These are phyloP conservation scores for Talaromyces sp. DNA, from an alignment of 2,329 filamentous ascomycete genomes.

Conservation along the genomic window DNA sequence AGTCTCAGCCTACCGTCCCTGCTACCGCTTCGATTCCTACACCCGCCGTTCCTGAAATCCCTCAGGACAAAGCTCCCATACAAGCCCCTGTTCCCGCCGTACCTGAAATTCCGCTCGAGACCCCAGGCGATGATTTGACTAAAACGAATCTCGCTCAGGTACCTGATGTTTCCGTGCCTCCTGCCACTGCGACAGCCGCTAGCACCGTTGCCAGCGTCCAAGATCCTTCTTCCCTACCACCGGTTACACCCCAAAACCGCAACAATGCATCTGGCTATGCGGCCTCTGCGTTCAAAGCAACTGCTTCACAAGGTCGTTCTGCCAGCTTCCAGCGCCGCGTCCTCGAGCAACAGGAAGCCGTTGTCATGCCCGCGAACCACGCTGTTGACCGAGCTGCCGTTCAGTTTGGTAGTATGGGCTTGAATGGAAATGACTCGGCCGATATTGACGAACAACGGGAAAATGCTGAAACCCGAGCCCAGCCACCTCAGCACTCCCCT, in stretches of 20 bases:
- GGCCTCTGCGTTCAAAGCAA: slow-evolving; percentile 75
- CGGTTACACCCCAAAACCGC: slow-evolving; percentile 47
- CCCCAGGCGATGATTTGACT: slow-evolving; percentile 77
- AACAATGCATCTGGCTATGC: slow-evolving; percentile 63
- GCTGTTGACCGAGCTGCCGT: slow-evolving; percentile 89
- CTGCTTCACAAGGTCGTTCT: slow-evolving; percentile 56
- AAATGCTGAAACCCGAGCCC: slow-evolving; percentile 87
- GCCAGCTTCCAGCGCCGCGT: slow-evolving; percentile 80
- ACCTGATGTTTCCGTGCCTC: slow-evolving; percentile 70
- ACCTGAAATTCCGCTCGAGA: slow-evolving; percentile 44
- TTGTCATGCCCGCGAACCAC: slow-evolving; percentile 96
- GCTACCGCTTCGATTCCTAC: slow-evolving; percentile 25
- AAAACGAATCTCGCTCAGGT: slow-evolving; percentile 89
- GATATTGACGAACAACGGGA: slow-evolving; percentile 93
- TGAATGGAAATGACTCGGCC: slow-evolving; percentile 59
- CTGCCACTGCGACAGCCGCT: slow-evolving; percentile 73
- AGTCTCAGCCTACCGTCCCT: slow-evolving; percentile 33
- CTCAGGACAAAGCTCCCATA: slow-evolving; percentile 30
- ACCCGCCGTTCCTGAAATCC: slow-evolving; percentile 36
- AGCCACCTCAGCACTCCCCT: slow-evolving; percentile 89
- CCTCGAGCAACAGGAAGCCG: slow-evolving; percentile 91
- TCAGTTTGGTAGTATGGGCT: slow-evolving; percentile 91
- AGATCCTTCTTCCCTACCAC: slow-evolving; percentile 60
- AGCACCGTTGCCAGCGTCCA: slow-evolving; percentile 85
- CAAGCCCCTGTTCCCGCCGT: slow-evolving; percentile 27